Conservation (phyloP, 1,139 yeast species). For the Yamadazyma oceani region DNA sequence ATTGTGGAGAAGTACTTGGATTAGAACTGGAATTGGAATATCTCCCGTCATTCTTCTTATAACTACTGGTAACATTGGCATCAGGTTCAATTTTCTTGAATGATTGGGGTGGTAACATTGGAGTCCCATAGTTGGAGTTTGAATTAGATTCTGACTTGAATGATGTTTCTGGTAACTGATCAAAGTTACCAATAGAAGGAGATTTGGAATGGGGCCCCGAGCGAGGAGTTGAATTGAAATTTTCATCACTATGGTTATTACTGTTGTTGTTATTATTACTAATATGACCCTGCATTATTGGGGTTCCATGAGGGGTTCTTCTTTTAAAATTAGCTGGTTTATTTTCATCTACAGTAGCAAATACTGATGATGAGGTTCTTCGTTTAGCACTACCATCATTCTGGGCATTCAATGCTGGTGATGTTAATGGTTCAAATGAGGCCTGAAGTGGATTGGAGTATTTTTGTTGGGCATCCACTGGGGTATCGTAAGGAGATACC, state of each 20-base stretch:
- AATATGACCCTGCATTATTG: slow-evolving; percentile 34
- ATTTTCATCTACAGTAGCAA: slow-evolving; percentile 30
- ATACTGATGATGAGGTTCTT: slow-evolving; percentile 37
- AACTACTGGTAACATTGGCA: slow-evolving; percentile 4
- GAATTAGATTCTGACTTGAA: slow-evolving; percentile 15
- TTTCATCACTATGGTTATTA: slow-evolving; percentile 3
- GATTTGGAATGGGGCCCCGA: slow-evolving; percentile 15
- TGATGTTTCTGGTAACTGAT: slow-evolving; percentile 39
- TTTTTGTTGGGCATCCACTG: slow-evolving; percentile 42
- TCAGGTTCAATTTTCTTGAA: slow-evolving; percentile 25
- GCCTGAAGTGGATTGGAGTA: slow-evolving; percentile 30
- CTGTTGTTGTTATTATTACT: slow-evolving; percentile 9
- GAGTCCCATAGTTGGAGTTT: slow-evolving; percentile 20
- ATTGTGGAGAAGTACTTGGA: slow-evolving; percentile 20
- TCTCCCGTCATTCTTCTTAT: neutral
- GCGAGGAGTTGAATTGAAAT: slow-evolving; percentile 7
- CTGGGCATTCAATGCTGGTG: slow-evolving; percentile 64
- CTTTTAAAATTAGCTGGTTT: slow-evolving; percentile 27
- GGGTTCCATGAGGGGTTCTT: slow-evolving; percentile 52
- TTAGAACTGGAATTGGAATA: too few relatives aligned
- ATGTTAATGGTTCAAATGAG: slow-evolving; percentile 52
- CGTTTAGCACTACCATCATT: slow-evolving; percentile 24
- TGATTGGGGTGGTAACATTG: slow-evolving; percentile 42
- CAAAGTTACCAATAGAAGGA: slow-evolving; percentile 23
- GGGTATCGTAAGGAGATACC: slow-evolving; percentile 73